These are phyloP conservation scores for Silene noctiflora DNA, from an alignment of 179 eudicot genomes.

Conservation along the genomic window DNA sequence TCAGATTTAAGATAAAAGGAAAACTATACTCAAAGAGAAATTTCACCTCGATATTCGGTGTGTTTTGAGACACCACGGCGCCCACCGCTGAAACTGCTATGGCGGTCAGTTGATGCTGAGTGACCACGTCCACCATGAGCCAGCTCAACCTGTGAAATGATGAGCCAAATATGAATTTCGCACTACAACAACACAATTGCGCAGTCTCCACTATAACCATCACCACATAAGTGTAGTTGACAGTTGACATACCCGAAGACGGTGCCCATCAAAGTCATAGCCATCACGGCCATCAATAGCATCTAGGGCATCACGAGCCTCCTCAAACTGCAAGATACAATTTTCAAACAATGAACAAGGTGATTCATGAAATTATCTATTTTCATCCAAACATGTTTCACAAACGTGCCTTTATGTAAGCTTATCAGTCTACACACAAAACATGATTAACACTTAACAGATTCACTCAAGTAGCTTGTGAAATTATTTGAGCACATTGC, in stretches of 20 bases:
- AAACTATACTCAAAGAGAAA: not conserved
- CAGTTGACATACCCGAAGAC: slow-evolving; percentile 66
- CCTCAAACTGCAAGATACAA: slow-evolving; percentile 61
- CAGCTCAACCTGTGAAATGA: slow-evolving; percentile 64
- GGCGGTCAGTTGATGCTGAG: slow-evolving; percentile 64
- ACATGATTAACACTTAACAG: no score
- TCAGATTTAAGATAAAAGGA: not conserved
- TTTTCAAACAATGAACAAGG: not conserved
- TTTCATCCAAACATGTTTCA: not conserved
- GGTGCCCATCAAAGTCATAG: slow-evolving; percentile 94
- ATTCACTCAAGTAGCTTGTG: not conserved
- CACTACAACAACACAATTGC: not conserved
- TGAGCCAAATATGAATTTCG: not conserved
- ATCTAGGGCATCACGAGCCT: slow-evolving; percentile 91
- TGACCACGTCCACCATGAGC: slow-evolving; percentile 97
- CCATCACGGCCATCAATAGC: slow-evolving; percentile 98
- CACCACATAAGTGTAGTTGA: not conserved
- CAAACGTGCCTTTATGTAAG: not conserved
- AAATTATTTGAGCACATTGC: not conserved
- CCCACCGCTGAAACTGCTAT: slow-evolving; percentile 52
- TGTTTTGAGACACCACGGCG: slow-evolving; percentile 78
- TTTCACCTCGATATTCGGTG: slow-evolving; percentile 81
- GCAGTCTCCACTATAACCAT: not conserved
- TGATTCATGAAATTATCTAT: not conserved
- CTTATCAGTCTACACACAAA: not conserved